phyloP scores from a whole-genome alignment of 108 stramenopile species.

The Skeletonema menzelii region DNA sequence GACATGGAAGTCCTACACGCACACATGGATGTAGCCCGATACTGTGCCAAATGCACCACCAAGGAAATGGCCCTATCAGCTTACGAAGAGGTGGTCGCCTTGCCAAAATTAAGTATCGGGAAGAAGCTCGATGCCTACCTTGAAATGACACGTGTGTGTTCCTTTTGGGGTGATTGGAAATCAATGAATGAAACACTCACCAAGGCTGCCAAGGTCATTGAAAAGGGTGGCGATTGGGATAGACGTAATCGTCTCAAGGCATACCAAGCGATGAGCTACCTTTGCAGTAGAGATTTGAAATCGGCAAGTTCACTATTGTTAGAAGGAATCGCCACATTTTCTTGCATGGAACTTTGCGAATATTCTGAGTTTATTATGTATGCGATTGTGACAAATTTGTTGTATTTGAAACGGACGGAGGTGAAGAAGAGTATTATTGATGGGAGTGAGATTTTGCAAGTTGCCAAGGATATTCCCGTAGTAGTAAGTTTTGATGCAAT shows the following conservation, averaged over 20 bases:
- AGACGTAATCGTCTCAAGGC: slow-evolving; percentile 97
- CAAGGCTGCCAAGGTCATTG: slow-evolving; percentile 76
- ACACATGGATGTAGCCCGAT: slow-evolving; percentile 80
- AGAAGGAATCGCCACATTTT: slow-evolving; percentile 96
- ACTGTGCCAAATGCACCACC: slow-evolving; percentile 83
- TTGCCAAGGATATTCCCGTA: slow-evolving; percentile 78
- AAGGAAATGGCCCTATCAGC: slow-evolving; percentile 81
- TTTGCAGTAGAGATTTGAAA: slow-evolving; percentile 83
- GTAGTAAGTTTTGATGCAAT: slow-evolving; percentile 43
- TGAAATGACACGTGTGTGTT: slow-evolving; percentile 85
- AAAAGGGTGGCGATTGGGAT: slow-evolving; percentile 98
- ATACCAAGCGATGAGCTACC: slow-evolving; percentile 83
- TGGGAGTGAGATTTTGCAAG: slow-evolving; percentile 94
- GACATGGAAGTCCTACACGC: slow-evolving; percentile 98
- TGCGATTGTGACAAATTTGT: slow-evolving; percentile 87
- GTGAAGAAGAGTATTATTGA: slow-evolving; percentile 94
- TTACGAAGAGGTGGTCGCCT: slow-evolving; percentile 78
- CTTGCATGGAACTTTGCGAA: slow-evolving; percentile 93
- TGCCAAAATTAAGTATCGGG: slow-evolving; percentile 91
- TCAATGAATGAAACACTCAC: slow-evolving; percentile 51
- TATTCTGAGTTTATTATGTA: slow-evolving; percentile 93
- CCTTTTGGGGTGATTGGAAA: slow-evolving; percentile 80
- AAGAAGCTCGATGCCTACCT: slow-evolving; percentile 96
- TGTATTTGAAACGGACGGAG: slow-evolving; percentile 82
- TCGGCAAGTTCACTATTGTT: slow-evolving; percentile 85